These are phyloP conservation scores for Canna indica DNA, from an alignment of 176 grass and related monocot species.

Conservation along the genomic window DNA sequence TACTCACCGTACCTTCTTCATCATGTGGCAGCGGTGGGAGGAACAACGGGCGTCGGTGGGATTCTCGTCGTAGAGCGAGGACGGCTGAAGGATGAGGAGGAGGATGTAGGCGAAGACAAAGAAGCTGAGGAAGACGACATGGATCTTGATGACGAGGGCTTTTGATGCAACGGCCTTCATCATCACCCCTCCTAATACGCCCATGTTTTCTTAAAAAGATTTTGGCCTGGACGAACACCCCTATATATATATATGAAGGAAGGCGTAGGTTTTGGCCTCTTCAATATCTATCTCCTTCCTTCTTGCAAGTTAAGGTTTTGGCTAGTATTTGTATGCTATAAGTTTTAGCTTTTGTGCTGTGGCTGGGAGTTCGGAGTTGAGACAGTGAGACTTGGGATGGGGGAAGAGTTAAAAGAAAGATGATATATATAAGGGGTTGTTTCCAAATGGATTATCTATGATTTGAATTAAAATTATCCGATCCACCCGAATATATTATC, in stretches of 20 bases:
- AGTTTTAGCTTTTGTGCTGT: background rate
- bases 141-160: constrained; percentile 54
- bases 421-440: too few species aligned
- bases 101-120: constrained; percentile 65
- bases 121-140: constrained; percentile 70
- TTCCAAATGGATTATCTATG: too few species aligned
- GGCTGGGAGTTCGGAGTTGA: too few species aligned
- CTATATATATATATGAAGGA: too few species aligned
- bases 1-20: constrained; percentile 94
- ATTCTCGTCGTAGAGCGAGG: constrained; percentile 26
- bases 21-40: constrained; percentile 47
- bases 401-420: too few species aligned
- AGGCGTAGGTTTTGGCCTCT: too few species aligned
- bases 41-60: constrained; percentile 54
- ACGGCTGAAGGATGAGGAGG: constrained; percentile 73
- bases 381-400: too few species aligned
- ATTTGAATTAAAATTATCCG: too few species aligned
- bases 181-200: constrained; percentile 24
- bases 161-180: constrained; percentile 42
- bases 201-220: too few species aligned
- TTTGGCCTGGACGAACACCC: too few species aligned
- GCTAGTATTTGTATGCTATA: background rate
- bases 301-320: background rate
- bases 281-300: background rate
- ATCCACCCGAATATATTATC: too few species aligned